phyloP scores from a whole-genome alignment of 169 alveolate species.

The Cryptosporidium muris region DNA sequence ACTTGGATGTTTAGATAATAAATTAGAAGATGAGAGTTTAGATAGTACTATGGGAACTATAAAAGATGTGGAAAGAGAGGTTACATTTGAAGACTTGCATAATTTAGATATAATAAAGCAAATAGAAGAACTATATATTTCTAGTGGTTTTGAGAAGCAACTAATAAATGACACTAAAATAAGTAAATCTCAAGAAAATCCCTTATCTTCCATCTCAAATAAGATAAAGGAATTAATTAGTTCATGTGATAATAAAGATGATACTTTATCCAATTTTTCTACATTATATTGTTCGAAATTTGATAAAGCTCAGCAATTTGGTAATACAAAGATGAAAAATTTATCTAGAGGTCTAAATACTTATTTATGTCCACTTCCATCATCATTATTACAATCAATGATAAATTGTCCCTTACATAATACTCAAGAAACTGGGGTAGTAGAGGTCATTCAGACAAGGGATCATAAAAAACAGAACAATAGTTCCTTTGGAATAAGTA shows the following conservation, averaged over 20 bases:
- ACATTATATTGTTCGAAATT: slow-evolving; percentile 10
- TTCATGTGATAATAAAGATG: neutral
- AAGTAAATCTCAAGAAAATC: neutral
- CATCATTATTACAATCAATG: slow-evolving; percentile 15
- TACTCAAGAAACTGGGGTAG: no score
- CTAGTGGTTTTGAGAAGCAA: slow-evolving; percentile 1
- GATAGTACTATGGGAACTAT: no score
- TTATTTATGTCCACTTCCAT: slow-evolving; percentile 56
- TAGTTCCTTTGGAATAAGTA: neutral
- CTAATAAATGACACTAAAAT: neutral
- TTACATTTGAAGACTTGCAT: neutral
- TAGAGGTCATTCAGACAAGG: no score
- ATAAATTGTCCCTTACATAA: neutral
- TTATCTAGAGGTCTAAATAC: slow-evolving; percentile 31
- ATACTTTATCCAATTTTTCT: slow-evolving; percentile 6
- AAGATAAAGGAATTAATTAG: no score
- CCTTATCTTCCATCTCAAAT: neutral
- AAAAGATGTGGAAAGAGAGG: neutral
- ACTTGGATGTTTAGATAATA: neutral
- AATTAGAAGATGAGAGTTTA: no score
- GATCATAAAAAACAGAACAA: neutral
- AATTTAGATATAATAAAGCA: neutral
- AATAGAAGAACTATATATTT: neutral
- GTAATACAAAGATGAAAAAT: neutral
- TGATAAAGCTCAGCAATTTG: neutral